Evolutionary conservation across 192 early-diverging fungal species (phyloP), one percentile per base, ranked within the genome.

Genomic region (Coemansia sp.): DNA sequence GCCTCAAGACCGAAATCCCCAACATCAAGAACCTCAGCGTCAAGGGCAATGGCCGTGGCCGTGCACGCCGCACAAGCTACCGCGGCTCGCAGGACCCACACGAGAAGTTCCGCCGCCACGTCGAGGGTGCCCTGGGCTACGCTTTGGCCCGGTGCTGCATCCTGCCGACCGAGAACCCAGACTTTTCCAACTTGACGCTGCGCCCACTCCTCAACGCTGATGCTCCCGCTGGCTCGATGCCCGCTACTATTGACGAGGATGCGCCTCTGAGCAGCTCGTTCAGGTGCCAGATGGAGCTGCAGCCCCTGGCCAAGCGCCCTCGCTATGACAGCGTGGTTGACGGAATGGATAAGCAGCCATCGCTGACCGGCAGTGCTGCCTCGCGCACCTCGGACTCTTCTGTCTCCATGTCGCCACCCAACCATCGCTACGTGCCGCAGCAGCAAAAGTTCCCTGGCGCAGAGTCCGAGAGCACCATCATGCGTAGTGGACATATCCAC

Each of bases 31-130:
- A 86, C 60, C 72, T 76, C 15, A 83, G 75, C 67, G 52, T 64
- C 67, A 75, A 72, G 41, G 78, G 80, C 50, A 79, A 79, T 52
- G 85, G 85, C 10, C 85, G 85, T 20, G 82, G 82, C 24, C 70
- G 82, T 41, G 78, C 78, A 11, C 82, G 82, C n/a, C 82, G 82
- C 62, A 80, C 82, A 46, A 84, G 78, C 71, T 84, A 79, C 68
- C 70, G 82, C 36, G 70, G 74, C 49, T 68, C 71, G 5, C 71
- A 73, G 24, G 82, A 84, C 58, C 61, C 78, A 15, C 61, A 71
- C 57, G 78, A 84, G 33, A 84, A 79, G 55, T 80, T 79, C 70
- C 70, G 76, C 39, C 77, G 82, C 36, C 82, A 80, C 20, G 76
- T 84, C 33, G 70, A 84, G 60, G 52, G 71, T 40, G 67, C 69